Evolutionary conservation across 441 rosid species (phyloP).

Genomic region (Eruca vesicaria): DNA sequence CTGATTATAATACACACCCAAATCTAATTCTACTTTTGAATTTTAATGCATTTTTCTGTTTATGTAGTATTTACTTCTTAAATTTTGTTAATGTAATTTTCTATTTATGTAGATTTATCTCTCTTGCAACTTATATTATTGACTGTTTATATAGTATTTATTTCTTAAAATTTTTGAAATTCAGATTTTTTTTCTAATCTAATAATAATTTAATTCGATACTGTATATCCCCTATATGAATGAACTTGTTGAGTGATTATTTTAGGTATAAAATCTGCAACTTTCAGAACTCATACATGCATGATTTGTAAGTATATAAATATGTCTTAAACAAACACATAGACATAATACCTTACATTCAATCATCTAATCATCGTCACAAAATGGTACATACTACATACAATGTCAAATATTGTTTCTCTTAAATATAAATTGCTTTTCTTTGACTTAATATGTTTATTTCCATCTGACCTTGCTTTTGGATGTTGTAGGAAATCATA

Average conservation of each 20-base stretch:
- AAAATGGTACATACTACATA: constrained; percentile 23
- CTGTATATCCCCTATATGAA: neutral
- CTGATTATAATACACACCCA: too few relatives aligned
- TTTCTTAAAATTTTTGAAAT: neutral
- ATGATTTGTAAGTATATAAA: constrained; percentile 4
- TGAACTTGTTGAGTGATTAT: neutral
- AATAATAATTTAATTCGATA: neutral
- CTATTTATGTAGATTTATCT: too few relatives aligned
- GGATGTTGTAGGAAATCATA: constrained; percentile 16
- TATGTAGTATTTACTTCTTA: too few relatives aligned
- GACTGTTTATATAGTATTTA: neutral
- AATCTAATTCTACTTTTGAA: too few relatives aligned
- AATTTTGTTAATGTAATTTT: too few relatives aligned
- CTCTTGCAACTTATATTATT: neutral
- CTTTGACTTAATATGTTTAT: neutral
- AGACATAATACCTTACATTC: neutral
- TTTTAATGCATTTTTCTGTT: too few relatives aligned
- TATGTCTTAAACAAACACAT: neutral
- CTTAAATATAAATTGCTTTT: neutral
- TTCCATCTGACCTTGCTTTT: neutral
- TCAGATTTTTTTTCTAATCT: neutral
- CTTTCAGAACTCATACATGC: neutral
- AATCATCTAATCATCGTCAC: neutral
- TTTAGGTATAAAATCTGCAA: neutral
- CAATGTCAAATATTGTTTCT: neutral